Evolutionary conservation across 2,329 filamentous ascomycete genomes (phyloP), one percentile per base, ranked within the genome.

Genomic region (Mycocentrospora acerina): DNA sequence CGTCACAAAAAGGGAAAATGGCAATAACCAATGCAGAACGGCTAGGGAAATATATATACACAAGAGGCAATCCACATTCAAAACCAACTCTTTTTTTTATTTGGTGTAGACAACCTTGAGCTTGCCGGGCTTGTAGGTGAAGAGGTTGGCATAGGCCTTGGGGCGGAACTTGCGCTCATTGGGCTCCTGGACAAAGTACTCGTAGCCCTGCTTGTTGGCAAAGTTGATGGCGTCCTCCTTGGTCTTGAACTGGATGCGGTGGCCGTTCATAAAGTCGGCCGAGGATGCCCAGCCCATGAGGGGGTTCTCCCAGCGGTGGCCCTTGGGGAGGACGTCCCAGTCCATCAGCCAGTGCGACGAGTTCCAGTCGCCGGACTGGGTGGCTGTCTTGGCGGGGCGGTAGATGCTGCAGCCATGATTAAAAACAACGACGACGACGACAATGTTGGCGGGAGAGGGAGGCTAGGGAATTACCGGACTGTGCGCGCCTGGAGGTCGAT

Each of bases 221-320:
- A 98, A 98, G 42, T 78, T 75, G 60, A 98, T 91, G 51, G 93
- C 93, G 57, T 95, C 91, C 67, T 97, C 90, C 77, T 95, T 97
- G 59, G 77, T 79, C 70, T 87, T 87, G 79, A 98, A 98, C 70
- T 85, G 85, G 59, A 98, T 71, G 66, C 90, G 81, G 32, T 90
- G 95, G 62, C 90, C 91, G 70, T 98, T 90, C 89, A 98, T 93
- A 65, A 82, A 82, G 70, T 98, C 93, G 39, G 80, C 91, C 13
- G 90, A 94, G 16, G 91, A 97, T 68, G 96, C 90, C 94, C 94
- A 98, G 45, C 93, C 93, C 82, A 98, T 98, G 67, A 98, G 73
- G 31, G 86, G 88, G 73, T 98, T 98, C 76, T 98, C 93, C 94
- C 93, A 98, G 58, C 93, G 82, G 71, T 96, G 88, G 46, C 93